phyloP scores from a whole-genome alignment of 768 basidiomycete genomes.

The Phallus indusiatus region DNA sequence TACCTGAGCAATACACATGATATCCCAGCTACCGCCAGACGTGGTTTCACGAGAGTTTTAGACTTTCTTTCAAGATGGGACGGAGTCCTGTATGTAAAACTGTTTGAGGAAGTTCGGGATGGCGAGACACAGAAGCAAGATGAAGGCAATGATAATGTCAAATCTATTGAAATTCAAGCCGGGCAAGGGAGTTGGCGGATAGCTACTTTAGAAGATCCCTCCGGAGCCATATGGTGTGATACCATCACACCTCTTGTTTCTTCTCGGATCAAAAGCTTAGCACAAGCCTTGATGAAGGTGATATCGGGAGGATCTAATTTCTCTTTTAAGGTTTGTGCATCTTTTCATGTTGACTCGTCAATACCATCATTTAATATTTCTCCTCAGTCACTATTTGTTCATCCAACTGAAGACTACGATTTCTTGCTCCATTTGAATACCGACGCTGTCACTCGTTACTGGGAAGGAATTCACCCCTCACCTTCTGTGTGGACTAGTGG shows the following conservation, averaged over 20 bases:
- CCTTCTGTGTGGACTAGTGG: conserved; percentile 34
- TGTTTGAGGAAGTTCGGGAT: conserved; percentile 41
- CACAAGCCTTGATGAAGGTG: conserved; percentile 56
- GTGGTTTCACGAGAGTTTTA: conserved; percentile 69
- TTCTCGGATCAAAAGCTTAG: conserved; percentile 59
- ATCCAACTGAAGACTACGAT: conserved; percentile 80
- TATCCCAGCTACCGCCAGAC: conserved; percentile 23
- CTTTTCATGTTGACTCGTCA: neutral
- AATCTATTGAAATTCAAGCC: conserved; percentile 24
- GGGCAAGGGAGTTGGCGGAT: conserved; percentile 61
- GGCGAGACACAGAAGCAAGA: conserved; percentile 19
- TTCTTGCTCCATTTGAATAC: conserved; percentile 71
- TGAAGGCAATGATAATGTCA: conserved; percentile 10
- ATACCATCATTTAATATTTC: neutral
- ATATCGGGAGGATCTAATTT: conserved; percentile 44
- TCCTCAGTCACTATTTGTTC: conserved; percentile 69
- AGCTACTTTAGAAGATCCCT: conserved; percentile 65
- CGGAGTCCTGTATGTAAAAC: conserved; percentile 60
- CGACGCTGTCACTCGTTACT: conserved; percentile 54
- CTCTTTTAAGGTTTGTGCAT: conserved; percentile 47
- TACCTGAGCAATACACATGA: conserved; percentile 42
- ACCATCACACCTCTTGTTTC: conserved; percentile 62
- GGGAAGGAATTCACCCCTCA: conserved; percentile 57
- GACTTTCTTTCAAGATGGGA: conserved; percentile 74
- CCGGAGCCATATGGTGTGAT: conserved; percentile 71